Evolutionary conservation across 495 filamentous ascomycete genomes (phyloP).

Genomic region (Usnea hakonensis): DNA sequence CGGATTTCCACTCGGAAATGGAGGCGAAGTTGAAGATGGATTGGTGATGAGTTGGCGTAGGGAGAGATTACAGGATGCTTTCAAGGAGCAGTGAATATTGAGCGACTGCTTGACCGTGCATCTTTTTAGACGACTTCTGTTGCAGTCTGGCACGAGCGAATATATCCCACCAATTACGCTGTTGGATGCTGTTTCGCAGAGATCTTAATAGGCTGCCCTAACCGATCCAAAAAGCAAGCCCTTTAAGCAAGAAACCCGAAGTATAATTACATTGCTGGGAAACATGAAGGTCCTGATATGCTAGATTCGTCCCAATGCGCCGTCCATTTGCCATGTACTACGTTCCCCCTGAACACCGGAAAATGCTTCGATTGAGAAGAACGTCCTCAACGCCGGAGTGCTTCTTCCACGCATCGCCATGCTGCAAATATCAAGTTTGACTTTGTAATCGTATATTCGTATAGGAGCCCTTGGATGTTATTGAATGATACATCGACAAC

Average conservation of each 20-base stretch:
- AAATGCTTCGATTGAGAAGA: neutral
- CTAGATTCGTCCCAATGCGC: neutral
- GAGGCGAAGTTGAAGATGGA: conserved; percentile 78
- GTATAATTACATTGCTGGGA: neutral
- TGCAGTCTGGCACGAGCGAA: neutral
- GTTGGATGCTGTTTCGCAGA: neutral
- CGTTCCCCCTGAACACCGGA: neutral
- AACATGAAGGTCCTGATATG: neutral
- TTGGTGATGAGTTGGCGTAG: conserved; percentile 36
- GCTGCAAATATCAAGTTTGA: neutral
- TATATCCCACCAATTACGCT: neutral
- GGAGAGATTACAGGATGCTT: neutral
- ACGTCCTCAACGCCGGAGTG: conserved; percentile 2
- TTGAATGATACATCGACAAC: conserved; percentile 69
- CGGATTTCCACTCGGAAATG: conserved; percentile 80
- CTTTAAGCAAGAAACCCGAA: neutral
- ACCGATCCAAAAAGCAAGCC: neutral
- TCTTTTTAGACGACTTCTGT: neutral
- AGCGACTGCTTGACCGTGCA: neutral
- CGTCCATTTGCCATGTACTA: neutral
- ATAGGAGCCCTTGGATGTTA: neutral
- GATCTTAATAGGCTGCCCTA: neutral
- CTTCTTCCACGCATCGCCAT: neutral
- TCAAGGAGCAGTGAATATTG: neutral
- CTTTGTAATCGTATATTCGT: neutral